A percentile compares a stretch with the other conserved stretches of the same genome.
These are phyloP conservation scores for Amanita pallidorosea DNA, from an alignment of 768 basidiomycete genomes.

Conservation along the genomic window DNA sequence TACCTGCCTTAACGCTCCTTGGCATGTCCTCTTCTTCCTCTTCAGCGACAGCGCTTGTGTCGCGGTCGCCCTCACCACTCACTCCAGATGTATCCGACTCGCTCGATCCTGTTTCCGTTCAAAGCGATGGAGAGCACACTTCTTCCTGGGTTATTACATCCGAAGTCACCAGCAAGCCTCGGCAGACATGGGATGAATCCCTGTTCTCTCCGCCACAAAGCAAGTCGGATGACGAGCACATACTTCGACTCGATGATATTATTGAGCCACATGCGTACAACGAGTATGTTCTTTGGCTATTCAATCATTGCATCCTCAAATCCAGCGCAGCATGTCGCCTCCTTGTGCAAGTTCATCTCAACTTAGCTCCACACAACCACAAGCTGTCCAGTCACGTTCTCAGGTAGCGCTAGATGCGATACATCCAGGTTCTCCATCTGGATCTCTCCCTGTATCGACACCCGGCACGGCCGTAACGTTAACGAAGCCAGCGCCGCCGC, in stretches of 20 bases:
- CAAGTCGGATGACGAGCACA: slow-evolving; percentile 41
- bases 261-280: slow-evolving; percentile 68
- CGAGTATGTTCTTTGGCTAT: slow-evolving; percentile 39
- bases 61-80: slow-evolving; percentile 63
- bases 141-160: slow-evolving; percentile 50
- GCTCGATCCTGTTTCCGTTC: slow-evolving; percentile 38
- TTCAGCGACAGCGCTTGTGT: slow-evolving; percentile 40
- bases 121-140: slow-evolving; percentile 33
- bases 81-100: slow-evolving; percentile 57
- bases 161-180: slow-evolving; percentile 28
- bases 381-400: slow-evolving; percentile 11
- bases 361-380: slow-evolving; percentile 12
- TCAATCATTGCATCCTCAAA: slow-evolving; percentile 7
- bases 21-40: slow-evolving; percentile 36
- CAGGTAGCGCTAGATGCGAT: slow-evolving; percentile 7
- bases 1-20: slow-evolving; percentile 5
- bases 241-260: slow-evolving; percentile 63
- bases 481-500: slow-evolving; percentile 62
- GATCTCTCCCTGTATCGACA: slow-evolving; percentile 21
- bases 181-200: slow-evolving; percentile 34
- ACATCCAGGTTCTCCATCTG: slow-evolving; percentile 14
- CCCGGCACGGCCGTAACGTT: slow-evolving; percentile 29
- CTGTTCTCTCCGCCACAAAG: slow-evolving; percentile 24
- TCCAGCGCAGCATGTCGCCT: slow-evolving; percentile 23
- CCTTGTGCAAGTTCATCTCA: slow-evolving; percentile 19